phyloP scores from a whole-genome alignment of 2,329 filamentous ascomycete genomes.

The Colletotrichum salicis region DNA sequence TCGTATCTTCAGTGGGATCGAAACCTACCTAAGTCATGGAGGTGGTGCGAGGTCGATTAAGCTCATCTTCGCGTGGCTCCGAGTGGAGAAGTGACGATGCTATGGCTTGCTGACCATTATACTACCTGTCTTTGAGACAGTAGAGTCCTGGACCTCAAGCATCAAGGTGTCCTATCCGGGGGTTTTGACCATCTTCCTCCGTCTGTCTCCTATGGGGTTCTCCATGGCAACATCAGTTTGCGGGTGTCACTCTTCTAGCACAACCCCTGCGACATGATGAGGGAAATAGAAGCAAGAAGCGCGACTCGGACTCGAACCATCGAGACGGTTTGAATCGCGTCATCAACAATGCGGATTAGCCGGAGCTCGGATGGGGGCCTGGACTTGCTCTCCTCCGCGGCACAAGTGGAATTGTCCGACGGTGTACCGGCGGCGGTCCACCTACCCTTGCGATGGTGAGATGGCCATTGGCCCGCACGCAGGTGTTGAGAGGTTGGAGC shows the following conservation, averaged over 20 bases:
- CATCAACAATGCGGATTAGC: constrained; percentile 17
- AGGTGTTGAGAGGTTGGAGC: background rate
- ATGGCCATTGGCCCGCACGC: background rate
- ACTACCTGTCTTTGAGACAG: background rate
- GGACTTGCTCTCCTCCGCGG: constrained; percentile 28
- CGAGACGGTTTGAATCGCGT: constrained; percentile 24
- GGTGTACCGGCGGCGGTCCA: background rate
- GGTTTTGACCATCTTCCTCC: background rate
- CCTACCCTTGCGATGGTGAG: background rate
- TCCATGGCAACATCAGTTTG: background rate
- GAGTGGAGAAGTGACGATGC: background rate
- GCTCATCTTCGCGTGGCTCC: background rate
- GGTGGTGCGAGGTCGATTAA: background rate
- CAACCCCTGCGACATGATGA: background rate
- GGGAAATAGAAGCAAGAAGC: background rate
- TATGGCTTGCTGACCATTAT: background rate
- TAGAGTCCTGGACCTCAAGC: background rate
- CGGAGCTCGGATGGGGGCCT: background rate
- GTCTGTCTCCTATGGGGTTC: background rate
- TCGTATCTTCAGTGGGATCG: background rate
- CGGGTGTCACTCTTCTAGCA: background rate
- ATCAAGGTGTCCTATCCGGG: background rate
- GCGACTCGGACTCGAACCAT: constrained; percentile 22
- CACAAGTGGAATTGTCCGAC: constrained; percentile 4
- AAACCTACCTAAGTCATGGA: background rate